These are phyloP conservation scores for Yamadazyma kitorensis DNA, from an alignment of 805 yeast genomes.

Conservation along the genomic window DNA sequence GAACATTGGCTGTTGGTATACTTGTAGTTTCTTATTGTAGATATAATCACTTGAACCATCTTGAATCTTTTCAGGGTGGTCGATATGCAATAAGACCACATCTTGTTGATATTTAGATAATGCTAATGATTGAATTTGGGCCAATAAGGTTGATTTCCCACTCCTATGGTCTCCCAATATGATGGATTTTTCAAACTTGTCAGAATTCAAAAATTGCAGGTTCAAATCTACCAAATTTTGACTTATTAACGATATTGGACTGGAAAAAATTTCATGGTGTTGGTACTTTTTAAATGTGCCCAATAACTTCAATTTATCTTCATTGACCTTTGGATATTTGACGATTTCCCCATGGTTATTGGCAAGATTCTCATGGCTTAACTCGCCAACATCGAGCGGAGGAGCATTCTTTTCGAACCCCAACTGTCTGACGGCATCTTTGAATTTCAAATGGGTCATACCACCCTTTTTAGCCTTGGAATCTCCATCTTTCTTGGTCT, in stretches of 20 bases:
- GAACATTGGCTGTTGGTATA: slow-evolving; percentile 78
- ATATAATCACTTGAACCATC: slow-evolving; percentile 74
- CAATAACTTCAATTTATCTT: slow-evolving; percentile 44
- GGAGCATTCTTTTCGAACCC: slow-evolving; percentile 33
- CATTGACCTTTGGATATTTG: slow-evolving; percentile 39
- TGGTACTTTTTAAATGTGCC: slow-evolving; percentile 71
- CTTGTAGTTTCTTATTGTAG: slow-evolving; percentile 44
- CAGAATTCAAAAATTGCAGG: slow-evolving; percentile 31
- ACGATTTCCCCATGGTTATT: slow-evolving; percentile 16
- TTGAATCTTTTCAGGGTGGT: slow-evolving; percentile 57
- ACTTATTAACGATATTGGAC: slow-evolving; percentile 60
- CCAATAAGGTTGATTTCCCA: slow-evolving; percentile 72
- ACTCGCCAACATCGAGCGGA: slow-evolving; percentile 14
- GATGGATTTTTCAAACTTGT: slow-evolving; percentile 40
- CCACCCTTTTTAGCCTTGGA: slow-evolving; percentile 28
- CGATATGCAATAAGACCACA: slow-evolving; percentile 58
- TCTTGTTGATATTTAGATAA: slow-evolving; percentile 25
- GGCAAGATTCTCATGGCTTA: slow-evolving; percentile 9
- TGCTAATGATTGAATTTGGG: slow-evolving; percentile 67
- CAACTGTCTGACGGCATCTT: slow-evolving; percentile 34
- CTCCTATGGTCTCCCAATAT: slow-evolving; percentile 71
- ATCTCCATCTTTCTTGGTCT: slow-evolving; percentile 12
- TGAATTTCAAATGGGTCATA: slow-evolving; percentile 39
- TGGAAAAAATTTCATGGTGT: slow-evolving; percentile 59
- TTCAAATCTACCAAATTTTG: slow-evolving; percentile 42